Evolutionary conservation across 768 basidiomycete genomes (phyloP).

Genomic region (Galerina sulciceps): DNA sequence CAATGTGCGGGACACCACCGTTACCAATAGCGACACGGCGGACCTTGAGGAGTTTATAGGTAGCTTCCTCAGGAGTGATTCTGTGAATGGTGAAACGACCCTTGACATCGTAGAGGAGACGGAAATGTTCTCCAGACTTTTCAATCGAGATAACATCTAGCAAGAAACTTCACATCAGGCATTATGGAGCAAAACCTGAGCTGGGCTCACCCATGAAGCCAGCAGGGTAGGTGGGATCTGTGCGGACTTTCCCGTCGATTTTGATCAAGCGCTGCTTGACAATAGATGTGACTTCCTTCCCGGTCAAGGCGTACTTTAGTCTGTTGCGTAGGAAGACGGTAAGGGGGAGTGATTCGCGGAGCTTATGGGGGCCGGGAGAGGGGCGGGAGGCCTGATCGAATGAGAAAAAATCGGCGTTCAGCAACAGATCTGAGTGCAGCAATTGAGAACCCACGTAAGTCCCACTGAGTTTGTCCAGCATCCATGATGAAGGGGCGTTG

Average conservation of each 20-base stretch:
- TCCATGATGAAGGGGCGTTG: conserved; percentile 97
- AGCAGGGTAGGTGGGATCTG: conserved; percentile 94
- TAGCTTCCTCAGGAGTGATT: conserved; percentile 96
- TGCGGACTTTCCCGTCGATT: conserved; percentile 98
- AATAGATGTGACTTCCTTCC: conserved; percentile 93
- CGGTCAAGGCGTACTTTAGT: conserved; percentile 98
- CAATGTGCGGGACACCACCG: conserved; percentile 94
- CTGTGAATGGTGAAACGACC: conserved; percentile 99
- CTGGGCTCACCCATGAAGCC: conserved; percentile 89
- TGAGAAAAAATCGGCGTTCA: conserved; percentile 8
- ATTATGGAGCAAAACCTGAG: background rate
- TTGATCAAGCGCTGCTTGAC: conserved; percentile 97
- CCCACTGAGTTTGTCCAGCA: conserved; percentile 98
- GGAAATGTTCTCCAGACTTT: conserved; percentile 99
- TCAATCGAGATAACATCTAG: conserved; percentile 96
- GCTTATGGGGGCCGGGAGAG: conserved; percentile 98
- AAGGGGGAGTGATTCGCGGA: conserved; percentile 96
- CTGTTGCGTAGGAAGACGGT: conserved; percentile 98
- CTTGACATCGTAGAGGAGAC: conserved; percentile 98
- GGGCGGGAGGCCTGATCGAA: conserved; percentile 84
- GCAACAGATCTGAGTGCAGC: conserved; percentile 8
- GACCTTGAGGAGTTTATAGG: conserved; percentile 96
- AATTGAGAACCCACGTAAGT: conserved; percentile 72
- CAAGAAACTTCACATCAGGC: conserved; percentile 1
- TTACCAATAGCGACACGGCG: conserved; percentile 88